Evolutionary conservation across 192 early-diverging fungal species (phyloP).

Genomic region (Mycoemilia scoparia): DNA sequence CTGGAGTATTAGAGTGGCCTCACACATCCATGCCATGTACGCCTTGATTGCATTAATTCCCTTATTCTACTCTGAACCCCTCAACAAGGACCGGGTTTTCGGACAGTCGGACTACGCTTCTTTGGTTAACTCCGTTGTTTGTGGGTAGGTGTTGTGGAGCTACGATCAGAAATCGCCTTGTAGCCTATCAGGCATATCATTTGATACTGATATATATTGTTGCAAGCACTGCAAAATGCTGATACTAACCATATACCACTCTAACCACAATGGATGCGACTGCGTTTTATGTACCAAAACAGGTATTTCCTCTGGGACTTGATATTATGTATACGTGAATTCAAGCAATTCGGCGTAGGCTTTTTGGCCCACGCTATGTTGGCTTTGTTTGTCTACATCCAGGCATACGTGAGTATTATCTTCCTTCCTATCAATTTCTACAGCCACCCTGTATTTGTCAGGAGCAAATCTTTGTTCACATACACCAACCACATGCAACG

Average conservation of each 20-base stretch:
- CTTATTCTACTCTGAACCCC: conserved; percentile 42
- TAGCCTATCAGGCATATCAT: too few species aligned
- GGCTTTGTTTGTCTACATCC: conserved; percentile 55
- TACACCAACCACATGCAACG: background rate
- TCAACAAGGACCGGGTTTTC: conserved; percentile 44
- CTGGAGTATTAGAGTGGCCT: conserved; percentile 69
- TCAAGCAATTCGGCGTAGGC: conserved; percentile 50
- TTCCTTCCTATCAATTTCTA: background rate
- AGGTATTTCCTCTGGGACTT: conserved; percentile 93
- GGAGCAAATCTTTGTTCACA: background rate
- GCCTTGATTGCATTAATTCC: conserved; percentile 46
- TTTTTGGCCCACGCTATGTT: conserved; percentile 68
- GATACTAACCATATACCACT: conserved; percentile 1
- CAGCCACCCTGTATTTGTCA: background rate
- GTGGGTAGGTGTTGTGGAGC: too few species aligned
- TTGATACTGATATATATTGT: too few species aligned
- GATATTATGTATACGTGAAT: conserved; percentile 38
- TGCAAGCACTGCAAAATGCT: too few species aligned
- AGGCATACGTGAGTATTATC: conserved; percentile 34
- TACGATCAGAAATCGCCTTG: too few species aligned
- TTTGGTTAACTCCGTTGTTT: conserved; percentile 62
- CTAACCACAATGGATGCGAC: background rate
- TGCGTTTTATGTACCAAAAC: background rate
- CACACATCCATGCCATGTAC: conserved; percentile 48
- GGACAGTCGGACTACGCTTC: conserved; percentile 52